Base-by-base conservation (phyloP, 306 rosid species). In the Fagus sylvatica region DNA sequence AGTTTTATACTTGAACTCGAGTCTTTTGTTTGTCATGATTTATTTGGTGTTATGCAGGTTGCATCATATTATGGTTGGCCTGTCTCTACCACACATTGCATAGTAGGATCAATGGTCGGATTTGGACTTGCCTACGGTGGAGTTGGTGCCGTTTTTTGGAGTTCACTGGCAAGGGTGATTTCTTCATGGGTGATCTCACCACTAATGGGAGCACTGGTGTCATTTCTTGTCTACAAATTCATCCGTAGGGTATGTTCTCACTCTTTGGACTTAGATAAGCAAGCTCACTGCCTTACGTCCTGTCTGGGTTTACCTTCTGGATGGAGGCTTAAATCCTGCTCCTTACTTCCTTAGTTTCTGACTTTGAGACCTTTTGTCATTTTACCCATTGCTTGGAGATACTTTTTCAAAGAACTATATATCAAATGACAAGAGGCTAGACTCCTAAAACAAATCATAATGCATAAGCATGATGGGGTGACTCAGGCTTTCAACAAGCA, bases 101-200 rank as follows among this genome's bases (percentile, higher is more conserved):
- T 95, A 79, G 98, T 92, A 12, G 98, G 98, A 81, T 95, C 98
- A 19, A 95, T 95, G 98, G 98, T 95, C 41, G 98, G 98, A 72
- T 95, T 95, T 77, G 98, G 97, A 69, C 83, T 96, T 8, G 91
- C 48, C 41, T 96, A 93, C 72, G 99, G 99, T 10, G 99, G 98
- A 75, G 53, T 90, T 28, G 93, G 91, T 60, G 99, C 99, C 1
- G 98, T 96, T 78, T 96, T 88, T 83, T 95, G 99, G 99, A 93
- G 94, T 78, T 95, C 99, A 16, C 76, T 95, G 55, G 99, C 98
- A 1, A 91, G 95, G 79, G 99, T 96, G 46, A 79, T 85, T 73
- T 93, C 98, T 68, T 96, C 99, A 0, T 96, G 98, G 99, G 88
- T 96, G 72, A 74, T 96, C 78, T 96, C 99, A 7, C 99, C 99